These are phyloP conservation scores for Trichoderma gracile DNA, from an alignment of 2,329 filamentous ascomycete genomes.

Conservation along the genomic window DNA sequence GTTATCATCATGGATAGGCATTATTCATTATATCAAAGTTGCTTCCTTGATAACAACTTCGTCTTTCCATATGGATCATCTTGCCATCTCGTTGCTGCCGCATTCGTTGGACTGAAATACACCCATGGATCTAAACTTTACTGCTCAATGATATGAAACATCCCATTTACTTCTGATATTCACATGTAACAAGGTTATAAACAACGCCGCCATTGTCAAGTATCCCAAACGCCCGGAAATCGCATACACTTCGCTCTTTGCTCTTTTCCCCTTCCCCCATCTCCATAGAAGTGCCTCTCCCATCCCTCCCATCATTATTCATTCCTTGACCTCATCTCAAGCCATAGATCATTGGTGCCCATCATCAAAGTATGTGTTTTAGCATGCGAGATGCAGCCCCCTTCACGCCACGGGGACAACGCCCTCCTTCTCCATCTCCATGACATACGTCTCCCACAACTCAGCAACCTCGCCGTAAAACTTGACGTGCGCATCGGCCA, in stretches of 20 bases:
- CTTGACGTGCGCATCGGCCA: constrained; percentile 81
- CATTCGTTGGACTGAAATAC: no score
- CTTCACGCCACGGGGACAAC: constrained; percentile 29
- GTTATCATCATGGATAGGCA: neutral
- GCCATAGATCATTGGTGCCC: neutral
- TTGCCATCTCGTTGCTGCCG: no score
- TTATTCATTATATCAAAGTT: neutral
- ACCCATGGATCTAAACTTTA: no score
- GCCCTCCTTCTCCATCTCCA: constrained; percentile 76
- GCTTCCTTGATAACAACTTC: no score
- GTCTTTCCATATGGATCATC: no score
- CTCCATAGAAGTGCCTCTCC: neutral
- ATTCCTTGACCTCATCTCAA: neutral
- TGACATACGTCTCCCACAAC: constrained; percentile 88
- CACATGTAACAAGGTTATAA: neutral
- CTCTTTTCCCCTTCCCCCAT: neutral
- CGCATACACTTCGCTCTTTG: neutral
- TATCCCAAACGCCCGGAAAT: constrained; percentile 13
- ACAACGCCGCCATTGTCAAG: constrained; percentile 12
- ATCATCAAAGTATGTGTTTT: neutral
- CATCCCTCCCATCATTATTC: neutral
- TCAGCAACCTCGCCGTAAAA: constrained; percentile 81
- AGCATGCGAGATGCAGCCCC: neutral
- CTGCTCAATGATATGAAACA: no score
- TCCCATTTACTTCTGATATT: neutral